Conservation (phyloP, 257 asterid species). For the Misopates orontium region DNA sequence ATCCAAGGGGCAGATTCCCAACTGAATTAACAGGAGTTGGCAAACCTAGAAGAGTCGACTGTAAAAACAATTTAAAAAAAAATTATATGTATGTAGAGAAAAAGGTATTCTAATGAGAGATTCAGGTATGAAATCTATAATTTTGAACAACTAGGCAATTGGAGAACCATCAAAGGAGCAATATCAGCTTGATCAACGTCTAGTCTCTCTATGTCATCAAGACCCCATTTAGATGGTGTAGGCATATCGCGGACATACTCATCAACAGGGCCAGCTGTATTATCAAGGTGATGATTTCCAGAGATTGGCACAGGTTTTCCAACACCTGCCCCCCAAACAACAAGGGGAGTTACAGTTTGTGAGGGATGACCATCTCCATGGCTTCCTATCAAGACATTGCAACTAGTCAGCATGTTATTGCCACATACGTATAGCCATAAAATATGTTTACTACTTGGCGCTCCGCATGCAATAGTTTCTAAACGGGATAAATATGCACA, state of each 20-base stretch:
- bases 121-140: conserved; percentile 13
- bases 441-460: conserved; percentile 8
- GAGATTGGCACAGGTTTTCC: conserved; percentile 52
- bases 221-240: conserved; percentile 97
- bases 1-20: conserved; percentile 89
- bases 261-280: conserved; percentile 65
- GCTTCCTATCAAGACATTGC: conserved; percentile 59
- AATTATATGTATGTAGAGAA: conserved; percentile 23
- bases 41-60: conserved; percentile 95
- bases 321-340: conserved; percentile 97
- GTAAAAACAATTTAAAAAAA: conserved; percentile 36
- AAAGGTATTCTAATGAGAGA: conserved; percentile 11
- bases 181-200: conserved; percentile 99
- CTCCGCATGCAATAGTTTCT: conserved; percentile 12
- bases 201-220: conserved; percentile 77
- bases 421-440: background rate
- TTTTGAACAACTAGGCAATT: conserved; percentile 24
- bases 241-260: conserved; percentile 80
- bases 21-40: conserved; percentile 94
- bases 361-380: conserved; percentile 99
- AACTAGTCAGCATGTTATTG: conserved; percentile 25
- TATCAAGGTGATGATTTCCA: conserved; percentile 45
- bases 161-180: conserved; percentile 88
- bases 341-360: conserved; percentile 96
- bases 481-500: conserved; percentile 18